Base-by-base conservation (phyloP, 768 basidiomycete genomes). In the Candolleomyces eurysporus region DNA sequence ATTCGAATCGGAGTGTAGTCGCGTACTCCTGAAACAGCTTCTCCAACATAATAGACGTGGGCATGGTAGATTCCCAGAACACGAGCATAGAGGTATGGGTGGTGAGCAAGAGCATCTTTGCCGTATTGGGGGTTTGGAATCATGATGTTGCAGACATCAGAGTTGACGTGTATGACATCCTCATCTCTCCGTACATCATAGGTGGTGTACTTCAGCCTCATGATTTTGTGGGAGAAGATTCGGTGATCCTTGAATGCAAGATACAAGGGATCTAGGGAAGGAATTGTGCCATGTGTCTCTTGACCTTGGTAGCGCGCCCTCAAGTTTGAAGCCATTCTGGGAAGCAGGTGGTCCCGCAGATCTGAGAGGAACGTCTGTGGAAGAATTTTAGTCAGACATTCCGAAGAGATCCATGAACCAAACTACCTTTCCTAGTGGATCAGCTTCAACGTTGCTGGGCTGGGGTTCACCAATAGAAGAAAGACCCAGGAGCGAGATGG, bases 291-390 rank as follows among this genome's bases (percentile, higher is more conserved):
- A 26, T 26, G 26, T 26, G 26, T 26, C 26, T 26, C 26, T 26
- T n/a, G n/a, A n/a, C n/a, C n/a, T n/a, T n/a, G n/a, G n/a, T n/a
- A n/a, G n/a, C n/a, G 16, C 31, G 10, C 11, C 26, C 26, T 26
- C 26, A 11, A 17, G 16, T 9, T 19, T 14, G 26, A 42, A 40
- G n/a, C n/a, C 53, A 26, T 26, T 26, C 26, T 26, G 10, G 53
- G 53, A 17, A 42, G 17, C 11, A 57, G 21, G 13, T 50, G 48
- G 31, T 56, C 16, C 2, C 66, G 62, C 22, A 61, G 61, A 36
- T 59, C 48, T 2, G 63, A 48, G 11, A 64, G 63, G 2, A 71
- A 71, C 39, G 81, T 78, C 17, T 77, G 73, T 0, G 26, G 3
- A 32, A 16, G 13, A 30, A 8, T 31, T 13, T 13, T 13, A 30